These are phyloP conservation scores for Senna siamea DNA, from an alignment of 306 rosid species.

Conservation along the genomic window DNA sequence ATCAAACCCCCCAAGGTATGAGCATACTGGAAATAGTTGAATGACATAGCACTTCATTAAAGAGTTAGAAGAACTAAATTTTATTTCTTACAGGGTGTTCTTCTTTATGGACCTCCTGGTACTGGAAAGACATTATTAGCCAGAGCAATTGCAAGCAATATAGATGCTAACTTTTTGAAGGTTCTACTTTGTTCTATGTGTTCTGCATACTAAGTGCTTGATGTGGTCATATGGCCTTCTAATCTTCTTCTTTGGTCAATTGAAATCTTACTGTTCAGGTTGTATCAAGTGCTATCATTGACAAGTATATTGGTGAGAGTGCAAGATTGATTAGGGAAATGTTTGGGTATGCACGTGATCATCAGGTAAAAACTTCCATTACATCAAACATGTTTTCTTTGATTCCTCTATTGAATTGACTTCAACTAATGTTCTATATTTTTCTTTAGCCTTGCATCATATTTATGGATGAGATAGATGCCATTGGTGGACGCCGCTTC, in stretches of 20 bases:
- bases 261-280: slow-evolving; percentile 48
- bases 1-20: slow-evolving; percentile 86
- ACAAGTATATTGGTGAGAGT: slow-evolving; percentile 75
- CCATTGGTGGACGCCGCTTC: slow-evolving; percentile 91
- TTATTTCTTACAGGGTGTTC: slow-evolving; percentile 65
- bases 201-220: background rate
- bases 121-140: slow-evolving; percentile 86
- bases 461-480: slow-evolving; percentile 94
- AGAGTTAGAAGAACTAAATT: background rate
- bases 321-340: slow-evolving; percentile 76
- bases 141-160: slow-evolving; percentile 88
- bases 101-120: slow-evolving; percentile 95
- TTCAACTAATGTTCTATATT: background rate
- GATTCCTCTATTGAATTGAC: background rate
- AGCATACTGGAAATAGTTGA: background rate
- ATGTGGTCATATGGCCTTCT: background rate
- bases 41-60: background rate
- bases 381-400: background rate
- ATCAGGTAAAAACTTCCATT: slow-evolving; percentile 61
- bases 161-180: slow-evolving; percentile 84
- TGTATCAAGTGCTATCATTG: slow-evolving; percentile 80
- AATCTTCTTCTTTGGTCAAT: background rate
- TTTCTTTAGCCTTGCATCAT: slow-evolving; percentile 84
- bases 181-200: slow-evolving; percentile 37
- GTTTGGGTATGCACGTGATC: slow-evolving; percentile 94